phyloP scores from a whole-genome alignment of 768 basidiomycete species.

The Mycena amicta region DNA sequence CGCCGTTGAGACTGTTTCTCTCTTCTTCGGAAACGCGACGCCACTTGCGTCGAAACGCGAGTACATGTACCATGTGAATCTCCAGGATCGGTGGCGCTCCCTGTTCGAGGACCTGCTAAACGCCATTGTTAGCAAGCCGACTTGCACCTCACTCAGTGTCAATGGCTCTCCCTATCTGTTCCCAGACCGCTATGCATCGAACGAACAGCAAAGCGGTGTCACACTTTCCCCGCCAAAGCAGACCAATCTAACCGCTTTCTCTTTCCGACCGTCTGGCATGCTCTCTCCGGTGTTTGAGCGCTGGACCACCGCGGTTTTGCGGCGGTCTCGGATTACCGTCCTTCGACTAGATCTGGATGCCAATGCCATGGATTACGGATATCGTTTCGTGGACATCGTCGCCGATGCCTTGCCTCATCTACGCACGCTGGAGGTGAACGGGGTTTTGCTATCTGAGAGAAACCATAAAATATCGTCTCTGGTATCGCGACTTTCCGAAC shows the following conservation, averaged over 20 bases:
- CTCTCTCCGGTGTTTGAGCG: constrained; percentile 2
- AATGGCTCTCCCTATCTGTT: background rate
- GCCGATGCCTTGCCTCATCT: background rate
- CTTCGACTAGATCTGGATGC: background rate
- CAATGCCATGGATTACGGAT: background rate
- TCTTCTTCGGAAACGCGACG: background rate
- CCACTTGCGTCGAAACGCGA: background rate
- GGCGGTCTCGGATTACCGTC: background rate
- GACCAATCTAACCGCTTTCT: background rate
- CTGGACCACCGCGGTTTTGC: background rate
- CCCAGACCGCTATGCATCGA: background rate
- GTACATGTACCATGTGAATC: background rate
- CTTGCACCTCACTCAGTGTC: background rate
- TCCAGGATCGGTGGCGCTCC: background rate
- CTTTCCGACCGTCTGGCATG: background rate
- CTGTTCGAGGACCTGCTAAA: background rate
- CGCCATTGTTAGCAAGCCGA: background rate
- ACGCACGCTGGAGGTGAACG: background rate
- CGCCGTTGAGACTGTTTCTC: background rate
- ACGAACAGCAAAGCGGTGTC: background rate
- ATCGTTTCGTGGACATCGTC: background rate
- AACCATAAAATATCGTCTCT: background rate
- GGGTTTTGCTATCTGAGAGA: background rate
- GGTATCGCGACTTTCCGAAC: background rate
- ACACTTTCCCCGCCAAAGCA: background rate